Base-by-base conservation (phyloP, 768 basidiomycete species). In the Cystofilobasidium macerans region DNA sequence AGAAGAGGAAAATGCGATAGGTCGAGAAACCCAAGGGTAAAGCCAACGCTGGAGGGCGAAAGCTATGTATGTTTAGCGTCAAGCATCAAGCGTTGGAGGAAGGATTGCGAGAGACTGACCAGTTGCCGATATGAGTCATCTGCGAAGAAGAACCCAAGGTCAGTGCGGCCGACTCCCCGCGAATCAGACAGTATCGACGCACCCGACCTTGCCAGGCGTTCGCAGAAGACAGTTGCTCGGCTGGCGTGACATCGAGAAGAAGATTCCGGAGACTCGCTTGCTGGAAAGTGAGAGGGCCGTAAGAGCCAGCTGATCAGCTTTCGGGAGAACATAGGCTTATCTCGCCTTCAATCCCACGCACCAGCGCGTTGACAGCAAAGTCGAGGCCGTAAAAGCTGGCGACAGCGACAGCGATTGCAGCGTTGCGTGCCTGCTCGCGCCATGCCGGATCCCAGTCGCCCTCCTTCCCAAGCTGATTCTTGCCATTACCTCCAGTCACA, bases 121-220 rank as follows among this genome's bases (percentile, higher is more conserved):
- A 35, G 73, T 95, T 98, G 26, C 92, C 95, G n/a, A 91, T 85
- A 73, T 98, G 91, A 51, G 85, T 86, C 88, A 97, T 95, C 69
- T 90, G 81, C 54, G 93, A 88, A 66, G 97, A 92, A 92, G 94
- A 99, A 53, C 11, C 51, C 9, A 32, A 9, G 24, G 51, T 32
- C 51, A 24, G 30, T n/a, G n/a, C n/a, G n/a, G n/a, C n/a, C n/a
- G n/a, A n/a, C n/a, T n/a, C 9, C n/a, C 7, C 51, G 30, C 11
- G 7, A 53, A 24, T 8, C 7, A 53, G 51, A 8, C 11, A 32
- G 51, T 22, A 32, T 18, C n/a, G 24, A 57, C 54, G 8, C 9
- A 38, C 54, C 32, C 61, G 53, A 20, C 67, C 61, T n/a, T 62
- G 42, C 61, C 61, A 68, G 38, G 95, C 95, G 77, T 98, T 99